Conservation (phyloP, 2,329 filamentous ascomycete genomes). For the Exophiala sp. region DNA sequence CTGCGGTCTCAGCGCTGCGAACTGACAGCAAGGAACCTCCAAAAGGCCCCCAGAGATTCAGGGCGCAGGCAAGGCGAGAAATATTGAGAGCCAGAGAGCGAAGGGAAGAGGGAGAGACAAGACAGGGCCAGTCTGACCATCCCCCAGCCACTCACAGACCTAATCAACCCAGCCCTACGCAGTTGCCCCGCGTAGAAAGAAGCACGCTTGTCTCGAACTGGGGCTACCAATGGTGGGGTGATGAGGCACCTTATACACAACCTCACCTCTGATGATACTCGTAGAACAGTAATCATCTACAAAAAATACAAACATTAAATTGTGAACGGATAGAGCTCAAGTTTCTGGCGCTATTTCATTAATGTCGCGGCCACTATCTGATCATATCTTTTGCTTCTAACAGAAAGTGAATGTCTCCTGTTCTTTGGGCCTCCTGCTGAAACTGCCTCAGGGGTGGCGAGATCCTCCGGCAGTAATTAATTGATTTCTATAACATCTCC, state of each 20-base stretch:
- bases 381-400: too few relatives aligned
- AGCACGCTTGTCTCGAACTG: conserved; percentile 24
- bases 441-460: conserved; percentile 18
- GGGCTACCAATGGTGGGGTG: conserved; percentile 25
- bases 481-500: neutral
- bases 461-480: conserved; percentile 1
- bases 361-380: neutral
- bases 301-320: neutral
- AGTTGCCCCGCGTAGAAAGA: conserved; percentile 17
- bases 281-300: neutral
- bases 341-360: neutral
- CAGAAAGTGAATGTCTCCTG: too few relatives aligned
- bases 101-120: neutral
- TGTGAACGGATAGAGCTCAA: neutral
- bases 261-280: conserved; percentile 21
- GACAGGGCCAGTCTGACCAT: conserved; percentile 13
- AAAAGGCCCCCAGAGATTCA: conserved; percentile 2
- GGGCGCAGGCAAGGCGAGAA: conserved; percentile 7
- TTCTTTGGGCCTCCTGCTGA: conserved; percentile 8
- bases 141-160: conserved; percentile 15
- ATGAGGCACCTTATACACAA: conserved; percentile 21
- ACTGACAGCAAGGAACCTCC: neutral
- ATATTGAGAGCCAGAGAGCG: conserved; percentile 4
- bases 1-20: conserved; percentile 3
- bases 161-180: conserved; percentile 14